A percentile compares a stretch with the other conserved stretches of the same genome.
These are phyloP conservation scores for Heritiera littoralis DNA, from an alignment of 345 rosid genomes.

Conservation along the genomic window DNA sequence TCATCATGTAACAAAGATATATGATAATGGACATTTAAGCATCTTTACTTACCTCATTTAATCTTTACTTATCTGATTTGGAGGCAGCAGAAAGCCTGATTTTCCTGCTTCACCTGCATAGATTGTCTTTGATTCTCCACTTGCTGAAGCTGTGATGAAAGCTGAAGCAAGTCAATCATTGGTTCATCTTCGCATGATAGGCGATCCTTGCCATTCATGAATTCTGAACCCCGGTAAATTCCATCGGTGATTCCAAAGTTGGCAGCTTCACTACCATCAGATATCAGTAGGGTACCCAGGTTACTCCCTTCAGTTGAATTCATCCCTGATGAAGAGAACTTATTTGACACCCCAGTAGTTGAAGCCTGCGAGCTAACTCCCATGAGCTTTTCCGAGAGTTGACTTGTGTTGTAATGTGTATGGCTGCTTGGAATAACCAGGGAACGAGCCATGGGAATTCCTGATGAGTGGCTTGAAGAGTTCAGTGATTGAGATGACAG, in stretches of 20 bases:
- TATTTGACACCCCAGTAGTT: constrained; percentile 32
- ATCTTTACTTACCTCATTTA: constrained; percentile 24
- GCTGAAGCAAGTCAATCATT: constrained; percentile 65
- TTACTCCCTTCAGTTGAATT: constrained; percentile 42
- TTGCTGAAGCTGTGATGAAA: constrained; percentile 73
- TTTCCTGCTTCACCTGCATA: constrained; percentile 51
- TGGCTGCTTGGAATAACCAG: constrained; percentile 34
- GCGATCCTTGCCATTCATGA: constrained; percentile 32
- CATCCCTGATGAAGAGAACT: constrained; percentile 33
- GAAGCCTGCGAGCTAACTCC: constrained; percentile 35
- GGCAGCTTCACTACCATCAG: constrained; percentile 32
- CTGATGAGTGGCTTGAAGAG: constrained; percentile 40
- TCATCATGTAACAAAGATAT: not conserved
- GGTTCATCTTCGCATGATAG: constrained; percentile 41
- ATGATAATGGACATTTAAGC: not conserved
- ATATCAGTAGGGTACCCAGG: constrained; percentile 29
- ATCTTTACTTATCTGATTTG: constrained; percentile 27
- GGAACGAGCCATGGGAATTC: constrained; percentile 39
- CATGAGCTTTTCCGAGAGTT: constrained; percentile 31
- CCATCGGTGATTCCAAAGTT: constrained; percentile 34
- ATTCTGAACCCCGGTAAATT: constrained; percentile 38
- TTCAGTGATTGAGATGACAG: constrained; percentile 78
- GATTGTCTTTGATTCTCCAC: constrained; percentile 71
- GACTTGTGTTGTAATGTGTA: constrained; percentile 25
- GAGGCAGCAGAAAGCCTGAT: constrained; percentile 44